Conservation (phyloP, 2,329 filamentous ascomycete species). For the Zymoseptoria passerinii region DNA sequence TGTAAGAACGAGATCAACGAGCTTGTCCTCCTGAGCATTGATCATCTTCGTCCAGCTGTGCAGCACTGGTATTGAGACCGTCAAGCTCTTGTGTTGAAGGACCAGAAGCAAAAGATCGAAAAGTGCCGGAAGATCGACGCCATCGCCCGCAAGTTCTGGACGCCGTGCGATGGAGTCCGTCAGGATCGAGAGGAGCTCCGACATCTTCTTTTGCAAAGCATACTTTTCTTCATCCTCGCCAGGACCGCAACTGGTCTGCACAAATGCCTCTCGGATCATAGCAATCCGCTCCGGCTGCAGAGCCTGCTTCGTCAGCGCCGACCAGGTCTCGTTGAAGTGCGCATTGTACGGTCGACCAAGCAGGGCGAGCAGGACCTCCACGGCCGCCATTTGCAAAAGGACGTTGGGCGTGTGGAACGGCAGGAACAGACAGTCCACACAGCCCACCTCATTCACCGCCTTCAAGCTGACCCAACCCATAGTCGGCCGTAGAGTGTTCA, state of each 20-base stretch:
- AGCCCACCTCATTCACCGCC: conserved; percentile 63
- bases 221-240: conserved; percentile 89
- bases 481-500: conserved; percentile 68
- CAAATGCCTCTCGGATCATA: conserved; percentile 25
- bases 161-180: conserved; percentile 78
- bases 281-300: conserved; percentile 24
- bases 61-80: conserved; percentile 86
- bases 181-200: conserved; percentile 82
- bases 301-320: conserved; percentile 21
- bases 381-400: conserved; percentile 61
- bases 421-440: conserved; percentile 61
- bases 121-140: conserved; percentile 63
- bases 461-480: conserved; percentile 84
- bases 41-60: conserved; percentile 84
- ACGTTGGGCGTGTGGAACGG: conserved; percentile 63
- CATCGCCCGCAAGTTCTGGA: conserved; percentile 50
- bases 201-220: conserved; percentile 83
- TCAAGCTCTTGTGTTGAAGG: conserved; percentile 75
- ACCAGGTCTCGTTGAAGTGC: conserved; percentile 55
- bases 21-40: conserved; percentile 60
- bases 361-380: conserved; percentile 31
- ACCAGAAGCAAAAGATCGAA: conserved; percentile 72
- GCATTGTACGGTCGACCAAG: conserved; percentile 44
- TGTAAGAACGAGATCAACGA: conserved; percentile 50
- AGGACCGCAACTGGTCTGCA: conserved; percentile 30